These are phyloP conservation scores for Tubosaeta brunneosetosa DNA, from an alignment of 768 basidiomycete species.

Conservation along the genomic window DNA sequence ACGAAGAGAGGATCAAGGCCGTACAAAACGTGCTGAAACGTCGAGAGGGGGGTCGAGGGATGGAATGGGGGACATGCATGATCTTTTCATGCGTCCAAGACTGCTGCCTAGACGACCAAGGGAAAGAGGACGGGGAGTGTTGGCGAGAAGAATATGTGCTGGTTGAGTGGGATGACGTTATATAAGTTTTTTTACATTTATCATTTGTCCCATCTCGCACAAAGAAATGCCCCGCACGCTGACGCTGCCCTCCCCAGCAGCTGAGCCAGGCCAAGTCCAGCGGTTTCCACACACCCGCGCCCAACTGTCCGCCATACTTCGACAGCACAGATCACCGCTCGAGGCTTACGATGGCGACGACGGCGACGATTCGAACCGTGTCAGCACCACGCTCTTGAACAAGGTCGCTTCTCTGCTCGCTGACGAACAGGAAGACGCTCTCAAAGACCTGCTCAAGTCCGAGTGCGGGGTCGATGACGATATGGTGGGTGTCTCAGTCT, in stretches of 20 bases:
- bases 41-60: slow-evolving; percentile 50
- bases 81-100: slow-evolving; percentile 84
- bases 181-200: slow-evolving; percentile 13
- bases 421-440: slow-evolving; percentile 82
- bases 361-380: slow-evolving; percentile 45
- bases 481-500: slow-evolving; percentile 43
- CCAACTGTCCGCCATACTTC: slow-evolving; percentile 68
- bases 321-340: slow-evolving; percentile 56
- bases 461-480: slow-evolving; percentile 67
- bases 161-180: slow-evolving; percentile 65
- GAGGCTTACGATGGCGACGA: slow-evolving; percentile 61
- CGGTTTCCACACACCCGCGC: slow-evolving; percentile 82
- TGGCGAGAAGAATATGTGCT: slow-evolving; percentile 78
- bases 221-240: slow-evolving; percentile 24
- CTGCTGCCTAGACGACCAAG: slow-evolving; percentile 52
- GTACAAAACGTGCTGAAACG: slow-evolving; percentile 54
- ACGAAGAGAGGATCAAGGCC: slow-evolving; percentile 64
- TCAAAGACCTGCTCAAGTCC: slow-evolving; percentile 70
- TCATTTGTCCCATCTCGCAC: slow-evolving; percentile 9
- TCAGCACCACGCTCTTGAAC: slow-evolving; percentile 61
- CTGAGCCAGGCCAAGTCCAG: slow-evolving; percentile 23
- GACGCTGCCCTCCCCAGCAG: slow-evolving; percentile 15
- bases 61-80: slow-evolving; percentile 95
- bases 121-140: slow-evolving; percentile 34
- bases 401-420: slow-evolving; percentile 67